Evolutionary conservation across 2,329 filamentous ascomycete genomes (phyloP), one percentile per base, ranked within the genome.

Genomic region (Cercospora sp.): DNA sequence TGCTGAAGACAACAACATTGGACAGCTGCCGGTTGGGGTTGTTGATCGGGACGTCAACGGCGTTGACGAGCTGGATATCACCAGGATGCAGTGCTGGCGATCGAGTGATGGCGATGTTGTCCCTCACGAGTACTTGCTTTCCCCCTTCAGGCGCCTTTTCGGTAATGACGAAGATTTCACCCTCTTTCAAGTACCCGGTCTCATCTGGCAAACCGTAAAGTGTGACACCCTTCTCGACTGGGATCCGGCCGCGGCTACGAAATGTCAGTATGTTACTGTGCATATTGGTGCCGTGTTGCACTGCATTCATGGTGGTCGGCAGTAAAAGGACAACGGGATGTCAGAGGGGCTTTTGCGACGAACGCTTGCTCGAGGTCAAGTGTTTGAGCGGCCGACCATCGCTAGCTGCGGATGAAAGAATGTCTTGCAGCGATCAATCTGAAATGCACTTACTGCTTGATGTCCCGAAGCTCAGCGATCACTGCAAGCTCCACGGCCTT

Each of bases 161-260:
- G 43, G 85, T 87, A 0, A 86, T 85, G 63, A 91, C 85, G 72
- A 89, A 94, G 0, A 94, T 85, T 70, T 96, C 83, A 0, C 86
- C 86, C 74, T 92, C 88, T 9, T 85, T 71, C 0, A 97, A 82
- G 40, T 85, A 86, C 0, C 86, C 87, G 0, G 91, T 93, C 78
- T 96, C 92, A 70, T 97, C 93, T 87, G 95, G 91, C 61, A 96
- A 84, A 0, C 93, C 93, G 72, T 93, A 93, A 0, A 96, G 82
- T 0, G 91, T 93, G n/a, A 89, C 85, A 0, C 91, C 93, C 16
- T 89, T 78, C 0, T 85, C 79, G 0, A 97, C 86, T 0, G 87
- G 89, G 37, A 96, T 95, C 1, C 91, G 87, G 0, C 91, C 88
- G 24, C 66, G 66, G 26, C 60, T 62, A 24, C 13, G 26, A 6